Conservation (phyloP, 2,329 filamentous ascomycete genomes). For the Arthrobotrys conoides region DNA sequence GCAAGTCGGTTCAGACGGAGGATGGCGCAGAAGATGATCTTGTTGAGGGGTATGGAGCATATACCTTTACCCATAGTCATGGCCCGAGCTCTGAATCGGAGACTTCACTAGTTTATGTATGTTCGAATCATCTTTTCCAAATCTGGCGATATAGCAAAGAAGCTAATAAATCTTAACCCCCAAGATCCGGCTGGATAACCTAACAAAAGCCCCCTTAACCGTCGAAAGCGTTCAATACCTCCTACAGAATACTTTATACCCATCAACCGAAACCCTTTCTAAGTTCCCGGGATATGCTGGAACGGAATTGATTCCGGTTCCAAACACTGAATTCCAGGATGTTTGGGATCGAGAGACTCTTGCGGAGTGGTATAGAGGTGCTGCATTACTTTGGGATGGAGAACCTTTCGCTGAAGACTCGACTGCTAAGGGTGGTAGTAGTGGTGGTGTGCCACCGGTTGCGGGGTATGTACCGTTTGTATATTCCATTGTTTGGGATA, state of each 20-base stretch:
- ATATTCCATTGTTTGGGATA: no score
- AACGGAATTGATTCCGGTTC: constrained; percentile 39
- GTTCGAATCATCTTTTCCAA: no score
- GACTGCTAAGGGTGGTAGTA: constrained; percentile 1
- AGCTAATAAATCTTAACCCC: not conserved
- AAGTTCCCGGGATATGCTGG: constrained; percentile 17
- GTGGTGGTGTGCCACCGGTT: not conserved
- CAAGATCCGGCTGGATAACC: constrained; percentile 38
- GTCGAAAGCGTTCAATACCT: constrained; percentile 20
- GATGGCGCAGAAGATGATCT: not conserved
- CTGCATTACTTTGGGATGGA: constrained; percentile 39
- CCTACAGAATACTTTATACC: constrained; percentile 31
- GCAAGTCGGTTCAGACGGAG: not conserved
- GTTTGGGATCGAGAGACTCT: constrained; percentile 47
- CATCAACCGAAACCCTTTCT: not conserved
- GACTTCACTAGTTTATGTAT: not conserved
- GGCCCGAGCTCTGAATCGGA: not conserved
- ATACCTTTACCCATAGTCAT: not conserved
- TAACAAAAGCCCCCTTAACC: not conserved
- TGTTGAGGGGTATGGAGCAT: constrained; percentile 4
- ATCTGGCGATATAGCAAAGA: not conserved
- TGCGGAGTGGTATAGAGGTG: constrained; percentile 48
- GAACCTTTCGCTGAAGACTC: not conserved
- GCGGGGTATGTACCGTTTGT: constrained; percentile 3
- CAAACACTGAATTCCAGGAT: constrained; percentile 35